Base-by-base conservation (phyloP, 2,329 filamentous ascomycete species). In the Fonsecaea pugnacius region DNA sequence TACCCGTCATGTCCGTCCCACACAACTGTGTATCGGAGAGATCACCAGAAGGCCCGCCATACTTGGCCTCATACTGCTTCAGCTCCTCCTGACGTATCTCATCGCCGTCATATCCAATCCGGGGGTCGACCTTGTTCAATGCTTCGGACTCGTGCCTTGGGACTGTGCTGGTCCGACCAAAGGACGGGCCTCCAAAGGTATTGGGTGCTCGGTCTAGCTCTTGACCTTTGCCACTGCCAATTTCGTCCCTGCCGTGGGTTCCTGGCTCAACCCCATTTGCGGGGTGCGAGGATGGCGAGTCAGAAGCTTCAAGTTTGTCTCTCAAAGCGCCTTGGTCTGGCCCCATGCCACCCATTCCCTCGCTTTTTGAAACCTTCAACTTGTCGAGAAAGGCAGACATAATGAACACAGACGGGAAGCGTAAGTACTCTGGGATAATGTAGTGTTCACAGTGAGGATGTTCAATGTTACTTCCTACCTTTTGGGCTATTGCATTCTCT, bases 111-210 rank as follows among this genome's bases (percentile, higher is more conserved):
- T 64, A 64, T 24, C 57, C 62, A 21, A 64, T 57, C 14, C 62
- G 36, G 1, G 62, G 56, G 32, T 64, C 62, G 51, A 60, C 21
- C 38, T 40, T 60, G 62, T 64, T 60, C 51, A 60, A 14, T n/a
- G 32, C 18, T 50, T 64, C 57, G 9, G 62, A 60, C 10, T 56
- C 27, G 38, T 64, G 62, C 14, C 50, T 51, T 6, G 48, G 27
- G 56, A 54, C 50, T n/a, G 38, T 12, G 38, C 62, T 64, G 35
- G 56, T 59, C 21, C 62, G 50, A 60, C 62, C 62, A 52, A 56
- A 64, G 6, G 62, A 60, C 33, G 62, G 62, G n/a, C 62, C 62
- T 16, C 62, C 62, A n/a, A 48, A 43, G 12, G 36, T 56, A 33
- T 64, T 64, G 38, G 62, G 62, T 9, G 51, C 62, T 33, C 57